Evolutionary conservation across 169 alveolate genomes (phyloP).

Genomic region (Cryptosporidium meleagridis): DNA sequence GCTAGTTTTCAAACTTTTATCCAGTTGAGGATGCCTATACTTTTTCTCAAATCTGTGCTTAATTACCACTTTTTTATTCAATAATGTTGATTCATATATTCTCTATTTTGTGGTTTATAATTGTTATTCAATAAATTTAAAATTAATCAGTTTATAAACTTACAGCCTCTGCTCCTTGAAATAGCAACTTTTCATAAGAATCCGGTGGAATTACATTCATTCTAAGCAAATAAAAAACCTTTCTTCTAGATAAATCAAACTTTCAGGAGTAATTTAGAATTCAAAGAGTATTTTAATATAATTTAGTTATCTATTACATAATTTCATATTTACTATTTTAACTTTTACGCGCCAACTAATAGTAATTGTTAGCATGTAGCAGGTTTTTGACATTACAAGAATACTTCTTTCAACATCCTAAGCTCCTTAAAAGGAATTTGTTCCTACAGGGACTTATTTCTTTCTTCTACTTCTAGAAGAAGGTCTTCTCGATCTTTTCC

Average conservation of each 20-base stretch:
- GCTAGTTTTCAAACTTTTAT: conserved; percentile 14
- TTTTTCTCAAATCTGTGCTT: conserved; percentile 56
- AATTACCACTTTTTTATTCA: conserved; percentile 6
- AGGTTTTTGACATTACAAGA: too few relatives aligned
- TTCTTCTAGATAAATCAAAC: neutral
- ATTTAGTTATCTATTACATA: too few relatives aligned
- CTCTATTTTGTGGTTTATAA: neutral
- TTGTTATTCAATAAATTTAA: neutral
- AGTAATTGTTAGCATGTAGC: neutral
- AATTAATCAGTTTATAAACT: neutral
- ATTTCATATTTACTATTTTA: too few relatives aligned
- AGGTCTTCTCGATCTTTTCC: neutral
- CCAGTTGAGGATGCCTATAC: conserved; percentile 53
- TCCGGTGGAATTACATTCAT: neutral
- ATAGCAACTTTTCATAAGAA: neutral
- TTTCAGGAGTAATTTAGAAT: too few relatives aligned
- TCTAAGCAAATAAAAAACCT: neutral
- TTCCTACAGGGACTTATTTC: neutral
- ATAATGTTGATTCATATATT: conserved; percentile 24
- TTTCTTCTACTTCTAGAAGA: neutral
- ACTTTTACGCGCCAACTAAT: neutral
- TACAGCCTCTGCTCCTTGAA: conserved; percentile 75
- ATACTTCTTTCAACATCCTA: neutral
- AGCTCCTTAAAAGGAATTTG: neutral
- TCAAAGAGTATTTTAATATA: too few relatives aligned